Evolutionary conservation across 2,329 filamentous ascomycete genomes (phyloP), one percentile per base, ranked within the genome.

Genomic region (Xylaria polymorpha): DNA sequence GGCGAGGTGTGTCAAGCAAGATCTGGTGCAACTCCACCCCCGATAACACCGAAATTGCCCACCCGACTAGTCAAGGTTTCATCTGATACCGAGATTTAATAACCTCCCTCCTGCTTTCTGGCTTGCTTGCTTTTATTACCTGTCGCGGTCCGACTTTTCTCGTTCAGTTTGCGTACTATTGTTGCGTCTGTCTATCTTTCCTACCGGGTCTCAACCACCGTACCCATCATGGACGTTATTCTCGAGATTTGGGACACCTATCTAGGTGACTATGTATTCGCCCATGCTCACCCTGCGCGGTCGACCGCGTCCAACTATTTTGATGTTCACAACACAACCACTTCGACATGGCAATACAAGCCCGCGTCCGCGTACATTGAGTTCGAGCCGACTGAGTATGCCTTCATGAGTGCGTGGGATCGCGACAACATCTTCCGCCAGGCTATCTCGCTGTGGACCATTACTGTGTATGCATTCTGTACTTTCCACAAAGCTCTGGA

Each of bases 191-290:
- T 48, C 55, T 63, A 5, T 56, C 56, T 61, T 15, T n/a, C 15
- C 63, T 41, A 50, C 55, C 25, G 44, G 44, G n/a, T 25, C 39
- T 63, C 44, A 35, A 55, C 61, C 32, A 41, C 55, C 41, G 72
- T 32, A 64, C 67, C 72, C 83, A 85, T 79, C 81, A 98, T 98
- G 95, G 95, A 98, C 85, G 89, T 98, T 82, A 89, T 96, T 55
- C 91, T 98, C 73, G 94, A 98, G 82, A 76, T 94, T 69, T 87
- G 89, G 81, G 95, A 98, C 82, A 93, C 91, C 75, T 93, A 91
- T 77, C 77, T 94, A 72, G 91, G 92, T 81, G 95, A 98, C 83
- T 88, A 91, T 74, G 75, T 92, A 67, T 98, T 97, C 79, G 91
- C 94, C 59, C 85, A 83, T 43, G 74, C 92, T 6, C 83, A 92